Base-by-base conservation (phyloP, 2,329 filamentous ascomycete genomes). In the Aspergillus sp. region DNA sequence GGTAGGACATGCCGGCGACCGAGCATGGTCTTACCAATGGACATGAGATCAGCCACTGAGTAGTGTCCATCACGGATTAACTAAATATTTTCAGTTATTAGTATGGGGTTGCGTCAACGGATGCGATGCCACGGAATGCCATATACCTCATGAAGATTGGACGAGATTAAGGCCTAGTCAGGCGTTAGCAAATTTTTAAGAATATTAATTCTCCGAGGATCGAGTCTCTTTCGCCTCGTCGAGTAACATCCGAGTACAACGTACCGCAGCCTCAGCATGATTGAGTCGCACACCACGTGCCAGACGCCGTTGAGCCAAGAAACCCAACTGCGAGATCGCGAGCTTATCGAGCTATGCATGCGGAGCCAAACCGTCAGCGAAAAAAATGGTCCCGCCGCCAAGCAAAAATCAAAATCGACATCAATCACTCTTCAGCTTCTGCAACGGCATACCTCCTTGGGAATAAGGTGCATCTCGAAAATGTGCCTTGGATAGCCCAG, bases 1-100 rank as follows among this genome's bases (percentile, higher is more conserved):
- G 93, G 92, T 43, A 91, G 81, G 59, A 98, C 93, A 75, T 98
- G 93, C 34, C 93, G 89, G 9, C 93, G 89, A 62, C 93, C 93
- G 3, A 98, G 89, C 88, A 98, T 93, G 54, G 90, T 93, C 67
- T 90, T 87, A 66, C 93, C 93, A 62, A 96, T 85, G 60, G 86
- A 81, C 93, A 98, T 98, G 71, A 98, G 90, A 74, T 96, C 92
- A 39, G 93, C 89, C 53, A 98, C 93, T 13, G 85, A 89, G 78
- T 97, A 91, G 65, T 89, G 87, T 71, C 93, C 93, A 93, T 98
- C 93, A 74, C 93, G 93, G 74, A 98, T 96, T 68, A 97, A 88
- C 83, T 88, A 52, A 5, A 11, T 30, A 30, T 30, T 30, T 30
- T 30, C 38, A 22, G 48, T 43, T 17, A 47, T 53, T 59, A 45